These are phyloP conservation scores for Euphorbia peplus DNA, from an alignment of 345 rosid species.

Conservation along the genomic window DNA sequence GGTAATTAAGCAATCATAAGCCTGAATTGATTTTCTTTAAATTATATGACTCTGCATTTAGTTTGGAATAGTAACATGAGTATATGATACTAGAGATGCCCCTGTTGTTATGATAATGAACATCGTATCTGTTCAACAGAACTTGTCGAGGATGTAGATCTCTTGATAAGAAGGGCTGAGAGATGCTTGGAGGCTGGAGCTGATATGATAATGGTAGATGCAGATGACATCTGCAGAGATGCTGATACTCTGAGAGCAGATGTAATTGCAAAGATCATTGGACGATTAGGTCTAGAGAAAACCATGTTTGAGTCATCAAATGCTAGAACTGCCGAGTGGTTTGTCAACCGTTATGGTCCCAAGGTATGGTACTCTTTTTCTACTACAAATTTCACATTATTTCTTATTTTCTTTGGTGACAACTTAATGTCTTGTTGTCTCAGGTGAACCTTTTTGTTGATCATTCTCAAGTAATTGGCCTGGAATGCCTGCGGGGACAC, in stretches of 20 bases:
- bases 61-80: background rate
- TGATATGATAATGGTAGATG: slow-evolving; percentile 89
- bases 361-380: slow-evolving; percentile 38
- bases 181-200: slow-evolving; percentile 97
- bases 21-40: too few relatives aligned
- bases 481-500: slow-evolving; percentile 77
- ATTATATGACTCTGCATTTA: background rate
- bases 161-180: slow-evolving; percentile 84
- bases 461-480: slow-evolving; percentile 82
- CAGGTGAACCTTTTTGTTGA: slow-evolving; percentile 94
- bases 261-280: slow-evolving; percentile 71
- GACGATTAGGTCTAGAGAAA: slow-evolving; percentile 83
- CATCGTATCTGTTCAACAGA: slow-evolving; percentile 35
- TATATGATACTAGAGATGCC: background rate
- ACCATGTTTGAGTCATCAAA: slow-evolving; percentile 92
- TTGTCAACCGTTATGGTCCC: slow-evolving; percentile 73
- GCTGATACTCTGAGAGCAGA: slow-evolving; percentile 67
- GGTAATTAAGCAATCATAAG: too few relatives aligned
- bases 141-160: slow-evolving; percentile 74
- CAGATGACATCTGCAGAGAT: slow-evolving; percentile 77
- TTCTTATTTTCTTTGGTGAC: background rate
- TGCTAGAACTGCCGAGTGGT: slow-evolving; percentile 75
- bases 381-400: background rate
- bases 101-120: slow-evolving; percentile 5
- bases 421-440: slow-evolving; percentile 8